Conservation (phyloP, 1,139 yeast species). For the Geotrichum candidum region DNA sequence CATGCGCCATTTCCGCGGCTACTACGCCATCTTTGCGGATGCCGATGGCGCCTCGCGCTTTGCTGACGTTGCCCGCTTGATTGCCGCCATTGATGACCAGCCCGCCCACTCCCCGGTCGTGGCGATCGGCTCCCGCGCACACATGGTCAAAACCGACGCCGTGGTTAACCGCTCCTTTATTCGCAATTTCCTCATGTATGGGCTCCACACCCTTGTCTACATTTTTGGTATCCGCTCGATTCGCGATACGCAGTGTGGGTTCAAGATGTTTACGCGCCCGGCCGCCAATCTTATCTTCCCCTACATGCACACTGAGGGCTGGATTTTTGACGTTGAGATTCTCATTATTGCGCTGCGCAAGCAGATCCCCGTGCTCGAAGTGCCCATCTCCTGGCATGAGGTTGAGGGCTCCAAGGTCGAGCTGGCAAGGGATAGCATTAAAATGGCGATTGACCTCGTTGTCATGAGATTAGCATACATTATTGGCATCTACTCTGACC, state of each 20-base stretch:
- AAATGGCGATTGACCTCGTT: conserved; percentile 93
- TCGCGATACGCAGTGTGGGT: conserved; percentile 95
- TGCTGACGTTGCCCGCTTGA: conserved; percentile 55
- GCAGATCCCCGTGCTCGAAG: conserved; percentile 59
- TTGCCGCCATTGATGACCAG: conserved; percentile 37
- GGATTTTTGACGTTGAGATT: conserved; percentile 97
- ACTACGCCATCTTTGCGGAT: conserved; percentile 79
- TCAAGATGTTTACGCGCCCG: conserved; percentile 74
- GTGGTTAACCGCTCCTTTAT: conserved; percentile 87
- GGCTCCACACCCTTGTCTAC: conserved; percentile 77
- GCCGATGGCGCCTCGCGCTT: conserved; percentile 96
- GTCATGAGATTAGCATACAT: conserved; percentile 86
- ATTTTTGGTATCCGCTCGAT: conserved; percentile 83
- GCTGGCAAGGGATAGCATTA: conserved; percentile 81
- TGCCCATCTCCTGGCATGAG: conserved; percentile 94
- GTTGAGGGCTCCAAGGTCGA: conserved; percentile 92
- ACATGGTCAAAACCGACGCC: conserved; percentile 93
- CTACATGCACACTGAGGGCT: conserved; percentile 90
- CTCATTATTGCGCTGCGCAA: conserved; percentile 74
- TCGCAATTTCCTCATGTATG: conserved; percentile 88
- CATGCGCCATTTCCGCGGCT: conserved; percentile 66
- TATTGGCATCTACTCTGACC: conserved; percentile 65
- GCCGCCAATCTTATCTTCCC: conserved; percentile 71
- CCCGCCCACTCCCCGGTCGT: conserved; percentile 42
- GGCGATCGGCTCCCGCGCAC: conserved; percentile 92